Evolutionary conservation across 2,329 filamentous ascomycete species (phyloP), one percentile per base, ranked within the genome.

Genomic region (Aspergillus quadricinctus): DNA sequence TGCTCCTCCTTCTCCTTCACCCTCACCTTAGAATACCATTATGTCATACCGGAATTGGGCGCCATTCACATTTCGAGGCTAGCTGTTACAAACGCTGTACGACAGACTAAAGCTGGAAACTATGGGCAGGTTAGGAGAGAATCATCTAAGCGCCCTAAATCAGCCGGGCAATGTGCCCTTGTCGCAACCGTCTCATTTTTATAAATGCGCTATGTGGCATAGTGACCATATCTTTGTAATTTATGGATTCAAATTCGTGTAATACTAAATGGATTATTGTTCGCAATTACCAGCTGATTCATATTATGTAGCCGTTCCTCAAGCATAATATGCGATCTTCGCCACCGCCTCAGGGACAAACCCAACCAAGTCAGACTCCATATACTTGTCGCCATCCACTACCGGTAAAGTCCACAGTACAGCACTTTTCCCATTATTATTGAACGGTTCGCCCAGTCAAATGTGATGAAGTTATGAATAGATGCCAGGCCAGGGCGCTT

Each of bases 1-100:
- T 51, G 61, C 79, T 60, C 75, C 79, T 28, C 75, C 81, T 29
- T 69, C 79, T 58, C 77, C 81, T 29, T 75, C 73, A 45, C 60
- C 58, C 40, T 59, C 60, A 31, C 55, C 63, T 37, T 65, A 51
- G 54, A 50, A 46, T 23, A 27, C 14, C 43, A 27, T n/a, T 14
- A 46, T 2, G 11, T 46, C 19, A 27, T 46, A 46, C 43, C 21
- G 21, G 1, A 27, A 46, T 37, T 4, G 3, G 11, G 6, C 6
- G 11, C 23, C 21, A 1, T 27, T 23, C 23, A 11, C 43, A 46
- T 10, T 14, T 25, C 19, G 19, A 23, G 19, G 19, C 11, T 27
- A 46, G 21, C 23, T 46, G 43, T 7, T 7, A 27, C 43, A 14
- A 46, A 11, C 11, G 10, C 14, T 23, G 25, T 46, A 6, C 6